These are phyloP conservation scores for Hemerocallis citrina DNA, from an alignment of 106 monocot species.

Conservation along the genomic window DNA sequence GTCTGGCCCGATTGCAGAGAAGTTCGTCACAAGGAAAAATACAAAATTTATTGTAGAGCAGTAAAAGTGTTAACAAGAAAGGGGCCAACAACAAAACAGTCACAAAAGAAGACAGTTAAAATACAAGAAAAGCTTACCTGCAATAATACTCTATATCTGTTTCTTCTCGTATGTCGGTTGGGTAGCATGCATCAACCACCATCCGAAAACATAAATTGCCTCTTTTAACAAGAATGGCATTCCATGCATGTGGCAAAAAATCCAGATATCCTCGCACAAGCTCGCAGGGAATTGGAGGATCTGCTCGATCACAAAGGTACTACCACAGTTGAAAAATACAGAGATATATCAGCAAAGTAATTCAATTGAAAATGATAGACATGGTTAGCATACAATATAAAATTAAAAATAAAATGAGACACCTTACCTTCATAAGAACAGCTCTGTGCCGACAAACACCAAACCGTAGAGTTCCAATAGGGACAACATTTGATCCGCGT, in stretches of 20 bases:
- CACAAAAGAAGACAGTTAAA: background rate
- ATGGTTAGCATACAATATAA: background rate
- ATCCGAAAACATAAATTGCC: conserved; percentile 49
- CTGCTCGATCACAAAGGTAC: conserved; percentile 93
- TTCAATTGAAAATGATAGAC: background rate
- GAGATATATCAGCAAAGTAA: background rate
- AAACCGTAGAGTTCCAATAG: conserved; percentile 69
- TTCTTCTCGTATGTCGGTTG: conserved; percentile 87
- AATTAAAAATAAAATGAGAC: background rate
- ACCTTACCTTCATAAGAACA: conserved; percentile 87
- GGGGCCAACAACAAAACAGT: background rate
- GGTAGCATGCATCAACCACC: conserved; percentile 94
- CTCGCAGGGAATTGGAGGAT: conserved; percentile 95
- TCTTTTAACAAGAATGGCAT: conserved; percentile 54
- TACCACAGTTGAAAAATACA: conserved; percentile 28
- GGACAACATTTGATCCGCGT: conserved; percentile 77
- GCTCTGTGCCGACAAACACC: conserved; percentile 99
- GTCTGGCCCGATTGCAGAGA: no score
- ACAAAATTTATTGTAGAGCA: no score
- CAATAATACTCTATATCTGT: conserved; percentile 85
- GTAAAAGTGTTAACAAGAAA: no score
- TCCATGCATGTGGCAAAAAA: conserved; percentile 99
- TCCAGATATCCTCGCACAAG: conserved; percentile 91
- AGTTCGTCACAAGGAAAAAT: no score
- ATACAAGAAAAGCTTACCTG: conserved; percentile 49